Evolutionary conservation across 352 stramenopile species (phyloP).

Genomic region (Pythium chondricola): DNA sequence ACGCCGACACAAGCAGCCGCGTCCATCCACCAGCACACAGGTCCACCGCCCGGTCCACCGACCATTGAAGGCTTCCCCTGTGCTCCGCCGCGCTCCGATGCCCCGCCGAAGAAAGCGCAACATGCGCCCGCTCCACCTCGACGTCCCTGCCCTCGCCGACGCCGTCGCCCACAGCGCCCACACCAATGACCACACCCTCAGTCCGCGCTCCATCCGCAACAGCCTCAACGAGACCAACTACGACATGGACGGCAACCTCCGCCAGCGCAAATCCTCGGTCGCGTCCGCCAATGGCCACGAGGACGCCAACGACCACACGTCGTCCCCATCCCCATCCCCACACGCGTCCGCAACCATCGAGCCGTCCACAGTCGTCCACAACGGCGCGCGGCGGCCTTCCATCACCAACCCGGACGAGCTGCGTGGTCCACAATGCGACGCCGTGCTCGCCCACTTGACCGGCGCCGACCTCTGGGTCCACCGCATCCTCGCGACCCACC

Average conservation of each 20-base stretch:
- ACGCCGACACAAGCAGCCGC: constrained; percentile 13
- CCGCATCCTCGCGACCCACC: constrained; percentile 57
- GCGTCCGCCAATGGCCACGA: constrained; percentile 10
- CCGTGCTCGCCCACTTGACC: constrained; percentile 43
- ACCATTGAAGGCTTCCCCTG: too few species aligned
- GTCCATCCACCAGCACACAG: not conserved
- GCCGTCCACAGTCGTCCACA: not conserved
- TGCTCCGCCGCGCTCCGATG: too few species aligned
- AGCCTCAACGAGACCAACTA: constrained; percentile 52
- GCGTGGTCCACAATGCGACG: constrained; percentile 3
- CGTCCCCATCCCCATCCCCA: not conserved
- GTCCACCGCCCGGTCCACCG: constrained; percentile 1
- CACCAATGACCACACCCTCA: constrained; percentile 40
- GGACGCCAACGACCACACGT: not conserved
- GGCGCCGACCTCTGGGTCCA: constrained; percentile 69
- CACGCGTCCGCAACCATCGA: not conserved
- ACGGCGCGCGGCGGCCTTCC: too few species aligned
- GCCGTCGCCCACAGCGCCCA: constrained; percentile 28
- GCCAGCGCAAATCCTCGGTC: constrained; percentile 23
- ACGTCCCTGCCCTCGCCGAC: constrained; percentile 15
- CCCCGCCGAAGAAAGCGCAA: constrained; percentile 12
- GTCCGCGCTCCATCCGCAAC: constrained; percentile 59
- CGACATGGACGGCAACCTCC: constrained; percentile 34
- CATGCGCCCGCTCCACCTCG: constrained; percentile 16
- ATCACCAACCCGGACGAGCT: not conserved